Evolutionary conservation across 169 alveolate species (phyloP).

Genomic region (Cryptosporidium felis): DNA sequence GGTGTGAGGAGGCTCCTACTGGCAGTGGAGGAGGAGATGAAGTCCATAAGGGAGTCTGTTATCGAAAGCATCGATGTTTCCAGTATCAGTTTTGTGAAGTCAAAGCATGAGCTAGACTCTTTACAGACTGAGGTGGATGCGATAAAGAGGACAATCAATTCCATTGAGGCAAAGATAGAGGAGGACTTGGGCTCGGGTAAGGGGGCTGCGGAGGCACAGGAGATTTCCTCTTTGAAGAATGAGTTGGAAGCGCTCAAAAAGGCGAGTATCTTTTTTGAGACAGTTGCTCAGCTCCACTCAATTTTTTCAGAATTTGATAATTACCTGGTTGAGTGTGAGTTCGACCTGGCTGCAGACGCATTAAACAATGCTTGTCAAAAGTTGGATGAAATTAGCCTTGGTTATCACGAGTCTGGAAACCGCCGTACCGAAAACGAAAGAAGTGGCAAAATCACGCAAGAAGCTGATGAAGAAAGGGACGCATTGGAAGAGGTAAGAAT

Average conservation of each 20-base stretch:
- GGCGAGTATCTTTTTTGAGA: slow-evolving; percentile 25
- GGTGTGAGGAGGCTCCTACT: neutral
- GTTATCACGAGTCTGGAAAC: neutral
- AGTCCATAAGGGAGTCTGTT: neutral
- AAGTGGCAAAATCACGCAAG: neutral
- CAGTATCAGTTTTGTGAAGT: slow-evolving; percentile 29
- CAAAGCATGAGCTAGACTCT: slow-evolving; percentile 31
- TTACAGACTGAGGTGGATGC: slow-evolving; percentile 10
- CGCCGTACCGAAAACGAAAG: neutral
- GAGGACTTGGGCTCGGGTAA: neutral
- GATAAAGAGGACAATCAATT: neutral
- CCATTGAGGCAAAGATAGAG: slow-evolving; percentile 12
- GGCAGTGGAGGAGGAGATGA: slow-evolving; percentile 20
- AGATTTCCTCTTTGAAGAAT: neutral
- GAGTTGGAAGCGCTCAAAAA: slow-evolving; percentile 1
- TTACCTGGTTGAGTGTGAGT: slow-evolving; percentile 48
- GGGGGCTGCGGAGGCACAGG: slow-evolving; percentile 24
- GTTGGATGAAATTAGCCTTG: neutral
- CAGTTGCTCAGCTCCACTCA: slow-evolving; percentile 36
- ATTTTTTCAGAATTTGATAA: slow-evolving; percentile 64
- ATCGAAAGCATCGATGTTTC: slow-evolving; percentile 46
- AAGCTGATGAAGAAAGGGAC: neutral
- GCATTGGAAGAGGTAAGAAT: slow-evolving; percentile 47
- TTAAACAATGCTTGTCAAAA: slow-evolving; percentile 36
- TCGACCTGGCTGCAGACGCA: slow-evolving; percentile 66